A percentile compares a stretch with the other conserved stretches of the same genome.
Conservation (phyloP, 2,329 filamentous ascomycete species). For the Fusarium sp. region DNA sequence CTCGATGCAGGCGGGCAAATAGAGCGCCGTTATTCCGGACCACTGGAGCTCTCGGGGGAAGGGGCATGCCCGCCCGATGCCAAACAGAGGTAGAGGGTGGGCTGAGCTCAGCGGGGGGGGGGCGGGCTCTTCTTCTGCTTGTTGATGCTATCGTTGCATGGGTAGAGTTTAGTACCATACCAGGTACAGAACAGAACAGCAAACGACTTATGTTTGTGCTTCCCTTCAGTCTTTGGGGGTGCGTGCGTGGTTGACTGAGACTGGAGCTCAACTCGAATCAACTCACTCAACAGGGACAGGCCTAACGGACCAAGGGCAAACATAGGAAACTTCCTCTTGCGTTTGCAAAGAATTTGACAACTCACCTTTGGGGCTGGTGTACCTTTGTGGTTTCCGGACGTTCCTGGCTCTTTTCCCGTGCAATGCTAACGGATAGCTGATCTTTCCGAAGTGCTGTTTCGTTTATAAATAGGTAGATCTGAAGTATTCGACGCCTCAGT, state of each 20-base stretch:
- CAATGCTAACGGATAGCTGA: slow-evolving; percentile 10
- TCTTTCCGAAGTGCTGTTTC: slow-evolving; percentile 6
- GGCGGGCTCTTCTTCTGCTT: slow-evolving; percentile 17
- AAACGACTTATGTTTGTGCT: background rate
- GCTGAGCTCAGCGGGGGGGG: slow-evolving; percentile 44
- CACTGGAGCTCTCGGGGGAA: slow-evolving; percentile 47
- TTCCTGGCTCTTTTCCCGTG: slow-evolving; percentile 16
- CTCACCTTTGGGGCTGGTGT: slow-evolving; percentile 24
- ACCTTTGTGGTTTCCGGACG: slow-evolving; percentile 17
- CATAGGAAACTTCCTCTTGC: slow-evolving; percentile 19
- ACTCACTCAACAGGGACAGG: slow-evolving; percentile 37
- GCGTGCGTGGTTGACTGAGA: slow-evolving; percentile 21
- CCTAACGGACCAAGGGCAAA: slow-evolving; percentile 45
- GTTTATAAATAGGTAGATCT: slow-evolving; percentile 4
- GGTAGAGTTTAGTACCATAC: slow-evolving; percentile 4
- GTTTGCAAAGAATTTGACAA: slow-evolving; percentile 19
- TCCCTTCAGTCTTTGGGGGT: slow-evolving; percentile 15
- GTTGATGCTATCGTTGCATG: slow-evolving; percentile 34
- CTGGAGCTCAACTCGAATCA: slow-evolving; percentile 24
- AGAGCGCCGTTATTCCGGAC: slow-evolving; percentile 44
- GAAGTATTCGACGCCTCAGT: background rate
- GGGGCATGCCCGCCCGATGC: slow-evolving; percentile 32
- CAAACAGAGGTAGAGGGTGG: slow-evolving; percentile 40
- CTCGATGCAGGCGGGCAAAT: slow-evolving; percentile 45
- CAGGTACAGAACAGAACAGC: slow-evolving; percentile 15